A percentile compares a stretch with the other conserved stretches of the same genome.
Conservation (phyloP, 225 moss, liverwort and hornwort species). For the Sphagnum tenellum region DNA sequence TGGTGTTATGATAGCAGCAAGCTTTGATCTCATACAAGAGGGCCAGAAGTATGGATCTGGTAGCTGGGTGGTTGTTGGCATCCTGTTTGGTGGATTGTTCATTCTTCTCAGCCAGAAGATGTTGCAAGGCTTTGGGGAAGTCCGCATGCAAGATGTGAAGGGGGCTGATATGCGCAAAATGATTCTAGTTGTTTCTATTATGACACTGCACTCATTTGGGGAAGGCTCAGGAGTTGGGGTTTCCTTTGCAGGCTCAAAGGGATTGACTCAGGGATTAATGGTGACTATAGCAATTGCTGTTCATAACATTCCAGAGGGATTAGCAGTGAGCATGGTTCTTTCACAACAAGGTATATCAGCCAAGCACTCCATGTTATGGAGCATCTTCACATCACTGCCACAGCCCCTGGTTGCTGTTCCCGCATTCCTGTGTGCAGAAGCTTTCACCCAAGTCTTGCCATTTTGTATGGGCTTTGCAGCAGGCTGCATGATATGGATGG, state of each 20-base stretch:
- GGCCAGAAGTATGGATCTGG: constrained; percentile 89
- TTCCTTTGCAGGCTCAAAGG: constrained; percentile 86
- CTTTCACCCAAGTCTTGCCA: constrained; percentile 78
- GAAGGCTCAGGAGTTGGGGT: constrained; percentile 98
- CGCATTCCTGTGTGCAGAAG: constrained; percentile 87
- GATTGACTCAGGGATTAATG: constrained; percentile 82
- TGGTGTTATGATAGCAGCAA: constrained; percentile 95
- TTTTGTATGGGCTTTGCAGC: constrained; percentile 97
- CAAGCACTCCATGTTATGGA: constrained; percentile 79
- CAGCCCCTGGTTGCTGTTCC: constrained; percentile 95
- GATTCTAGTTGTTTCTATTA: constrained; percentile 84
- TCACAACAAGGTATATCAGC: constrained; percentile 75
- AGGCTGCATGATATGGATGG: constrained; percentile 99
- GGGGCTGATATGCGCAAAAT: constrained; percentile 88
- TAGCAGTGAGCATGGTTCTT: constrained; percentile 92
- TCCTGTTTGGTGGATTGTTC: constrained; percentile 72
- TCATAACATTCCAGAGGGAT: constrained; percentile 77
- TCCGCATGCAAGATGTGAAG: constrained; percentile 85
- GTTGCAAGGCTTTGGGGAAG: constrained; percentile 68
- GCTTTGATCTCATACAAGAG: constrained; percentile 98
- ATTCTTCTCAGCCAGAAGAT: constrained; percentile 71
- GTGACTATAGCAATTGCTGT: constrained; percentile 95
- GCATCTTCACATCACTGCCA: constrained; percentile 93
- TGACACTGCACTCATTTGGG: constrained; percentile 93
- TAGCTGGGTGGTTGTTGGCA: constrained; percentile 84